phyloP scores from a whole-genome alignment of 805 yeast genomes.

The Lipomyces spencermartinsiae region DNA sequence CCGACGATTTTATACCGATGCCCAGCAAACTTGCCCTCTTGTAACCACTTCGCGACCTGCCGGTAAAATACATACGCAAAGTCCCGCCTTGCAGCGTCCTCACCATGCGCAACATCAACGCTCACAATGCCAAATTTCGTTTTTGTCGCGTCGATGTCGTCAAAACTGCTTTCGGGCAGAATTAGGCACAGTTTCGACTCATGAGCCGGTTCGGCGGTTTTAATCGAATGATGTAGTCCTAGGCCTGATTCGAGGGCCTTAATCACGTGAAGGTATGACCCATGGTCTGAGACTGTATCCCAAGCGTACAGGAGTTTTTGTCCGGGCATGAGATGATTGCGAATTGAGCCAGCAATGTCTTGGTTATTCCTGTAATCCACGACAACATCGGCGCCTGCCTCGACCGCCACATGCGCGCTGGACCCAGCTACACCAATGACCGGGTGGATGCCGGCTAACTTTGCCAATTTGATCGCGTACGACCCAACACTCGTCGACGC shows the following conservation, averaged over 20 bases:
- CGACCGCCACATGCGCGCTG: slow-evolving; percentile 19
- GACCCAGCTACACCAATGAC: slow-evolving; percentile 35
- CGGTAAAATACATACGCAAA: slow-evolving; percentile 28
- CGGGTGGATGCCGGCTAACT: slow-evolving; percentile 34
- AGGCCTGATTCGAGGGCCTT: slow-evolving; percentile 25
- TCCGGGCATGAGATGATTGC: slow-evolving; percentile 22
- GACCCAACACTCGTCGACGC: slow-evolving; percentile 33
- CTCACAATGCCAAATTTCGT: not conserved
- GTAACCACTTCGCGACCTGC: slow-evolving; percentile 33
- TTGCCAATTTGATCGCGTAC: slow-evolving; percentile 30
- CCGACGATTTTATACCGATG: slow-evolving; percentile 24
- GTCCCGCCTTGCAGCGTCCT: slow-evolving; percentile 24
- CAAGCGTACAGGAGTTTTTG: slow-evolving; percentile 26
- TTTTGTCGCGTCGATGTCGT: slow-evolving; percentile 16
- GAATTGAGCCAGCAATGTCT: slow-evolving; percentile 21
- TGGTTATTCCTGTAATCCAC: slow-evolving; percentile 28
- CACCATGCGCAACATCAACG: slow-evolving; percentile 27
- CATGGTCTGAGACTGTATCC: slow-evolving; percentile 26
- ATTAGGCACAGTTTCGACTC: slow-evolving; percentile 18
- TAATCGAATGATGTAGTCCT: slow-evolving; percentile 1
- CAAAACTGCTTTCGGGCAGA: slow-evolving; percentile 15
- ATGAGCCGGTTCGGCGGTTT: slow-evolving; percentile 21
- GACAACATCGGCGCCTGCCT: slow-evolving; percentile 27
- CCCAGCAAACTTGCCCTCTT: slow-evolving; percentile 23
- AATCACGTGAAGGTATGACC: slow-evolving; percentile 15